phyloP scores from a whole-genome alignment of 2,329 filamentous ascomycete genomes.

The Lecanosticta acicola region DNA sequence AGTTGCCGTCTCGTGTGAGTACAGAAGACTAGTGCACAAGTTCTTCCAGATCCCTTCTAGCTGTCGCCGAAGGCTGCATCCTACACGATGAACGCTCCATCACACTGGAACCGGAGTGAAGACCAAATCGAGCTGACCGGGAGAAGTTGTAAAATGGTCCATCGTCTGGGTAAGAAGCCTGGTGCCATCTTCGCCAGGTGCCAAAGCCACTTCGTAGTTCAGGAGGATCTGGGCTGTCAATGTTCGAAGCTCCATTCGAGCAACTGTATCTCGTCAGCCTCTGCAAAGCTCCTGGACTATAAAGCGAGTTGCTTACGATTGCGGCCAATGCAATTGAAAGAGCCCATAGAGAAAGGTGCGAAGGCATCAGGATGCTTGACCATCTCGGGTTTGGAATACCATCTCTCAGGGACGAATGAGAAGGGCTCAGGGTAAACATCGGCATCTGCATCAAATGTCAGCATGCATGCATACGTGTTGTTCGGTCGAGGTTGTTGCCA shows the following conservation, averaged over 20 bases:
- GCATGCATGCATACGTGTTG: no score
- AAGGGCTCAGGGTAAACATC: conserved; percentile 27
- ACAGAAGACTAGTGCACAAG: no score
- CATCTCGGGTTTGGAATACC: conserved; percentile 33
- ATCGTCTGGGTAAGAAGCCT: conserved; percentile 29
- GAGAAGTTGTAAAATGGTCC: conserved; percentile 35
- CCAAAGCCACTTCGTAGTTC: conserved; percentile 35
- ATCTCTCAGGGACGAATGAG: conserved; percentile 34
- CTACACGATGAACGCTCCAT: not conserved
- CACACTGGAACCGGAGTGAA: conserved; percentile 8
- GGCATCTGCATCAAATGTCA: conserved; percentile 13
- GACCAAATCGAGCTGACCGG: conserved; percentile 18
- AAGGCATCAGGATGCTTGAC: conserved; percentile 35
- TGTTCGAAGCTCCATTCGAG: conserved; percentile 34
- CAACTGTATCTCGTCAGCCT: conserved; percentile 23
- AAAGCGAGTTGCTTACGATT: conserved; percentile 13
- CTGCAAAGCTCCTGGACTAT: not conserved
- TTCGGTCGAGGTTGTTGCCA: no score
- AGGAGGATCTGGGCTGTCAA: conserved; percentile 34
- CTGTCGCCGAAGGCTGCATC: no score
- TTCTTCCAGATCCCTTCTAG: no score
- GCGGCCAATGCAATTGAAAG: conserved; percentile 36
- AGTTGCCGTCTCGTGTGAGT: no score
- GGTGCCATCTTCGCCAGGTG: conserved; percentile 33
- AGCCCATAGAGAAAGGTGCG: conserved; percentile 33